Evolutionary conservation across 2,329 filamentous ascomycete genomes (phyloP).

Genomic region (Taxawa tesnikishii): DNA sequence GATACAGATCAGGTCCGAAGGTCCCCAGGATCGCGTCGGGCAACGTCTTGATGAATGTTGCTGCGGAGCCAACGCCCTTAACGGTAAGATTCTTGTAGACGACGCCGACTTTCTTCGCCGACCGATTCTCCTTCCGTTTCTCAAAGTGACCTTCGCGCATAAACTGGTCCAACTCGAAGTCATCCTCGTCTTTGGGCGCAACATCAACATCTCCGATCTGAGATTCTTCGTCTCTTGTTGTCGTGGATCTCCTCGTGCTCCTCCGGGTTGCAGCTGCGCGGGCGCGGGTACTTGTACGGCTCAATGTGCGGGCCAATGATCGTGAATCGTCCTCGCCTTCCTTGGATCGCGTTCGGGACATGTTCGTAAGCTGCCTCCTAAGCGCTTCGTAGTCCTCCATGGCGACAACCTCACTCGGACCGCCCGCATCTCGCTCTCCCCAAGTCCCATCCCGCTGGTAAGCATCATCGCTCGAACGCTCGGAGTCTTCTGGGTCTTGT

Average conservation of each 20-base stretch:
- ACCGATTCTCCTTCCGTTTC: slow-evolving; percentile 53
- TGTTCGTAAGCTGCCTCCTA: slow-evolving; percentile 39
- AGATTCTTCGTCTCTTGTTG: slow-evolving; percentile 7
- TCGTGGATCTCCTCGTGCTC: slow-evolving; percentile 10
- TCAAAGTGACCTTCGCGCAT: slow-evolving; percentile 66
- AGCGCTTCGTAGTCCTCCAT: slow-evolving; percentile 50
- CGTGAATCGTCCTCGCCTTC: slow-evolving; percentile 15
- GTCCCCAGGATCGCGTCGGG: slow-evolving; percentile 65
- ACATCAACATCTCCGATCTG: slow-evolving; percentile 25
- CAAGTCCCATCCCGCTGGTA: slow-evolving; percentile 38
- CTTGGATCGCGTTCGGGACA: slow-evolving; percentile 33
- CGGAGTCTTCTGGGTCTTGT: background rate
- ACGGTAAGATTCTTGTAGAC: slow-evolving; percentile 67
- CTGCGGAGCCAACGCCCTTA: slow-evolving; percentile 54
- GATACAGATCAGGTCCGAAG: slow-evolving; percentile 70
- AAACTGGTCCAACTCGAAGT: slow-evolving; percentile 58
- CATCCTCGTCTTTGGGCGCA: slow-evolving; percentile 39
- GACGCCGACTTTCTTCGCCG: slow-evolving; percentile 67
- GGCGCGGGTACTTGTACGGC: slow-evolving; percentile 14
- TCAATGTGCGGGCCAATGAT: slow-evolving; percentile 9
- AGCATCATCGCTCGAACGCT: slow-evolving; percentile 3
- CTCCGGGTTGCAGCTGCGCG: slow-evolving; percentile 1
- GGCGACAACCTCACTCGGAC: slow-evolving; percentile 38
- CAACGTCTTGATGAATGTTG: slow-evolving; percentile 58
- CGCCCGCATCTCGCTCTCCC: slow-evolving; percentile 49